These are phyloP conservation scores for Phaffia tasmanica DNA, from an alignment of 768 basidiomycete species.

Conservation along the genomic window DNA sequence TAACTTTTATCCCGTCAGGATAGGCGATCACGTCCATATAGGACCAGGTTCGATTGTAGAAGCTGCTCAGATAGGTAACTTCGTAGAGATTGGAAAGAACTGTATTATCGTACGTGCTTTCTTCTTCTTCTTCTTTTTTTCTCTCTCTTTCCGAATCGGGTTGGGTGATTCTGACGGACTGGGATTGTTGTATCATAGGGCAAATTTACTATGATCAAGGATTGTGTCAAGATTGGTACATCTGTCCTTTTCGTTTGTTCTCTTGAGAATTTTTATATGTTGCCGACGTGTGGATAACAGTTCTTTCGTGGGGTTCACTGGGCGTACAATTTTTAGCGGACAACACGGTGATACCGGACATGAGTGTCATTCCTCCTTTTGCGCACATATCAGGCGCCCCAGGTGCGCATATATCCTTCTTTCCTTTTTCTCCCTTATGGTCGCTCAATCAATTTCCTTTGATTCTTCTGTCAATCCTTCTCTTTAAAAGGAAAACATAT, in stretches of 20 bases:
- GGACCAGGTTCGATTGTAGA: slow-evolving; percentile 81
- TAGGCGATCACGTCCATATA: slow-evolving; percentile 90
- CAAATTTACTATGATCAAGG: slow-evolving; percentile 92
- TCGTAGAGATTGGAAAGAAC: slow-evolving; percentile 89
- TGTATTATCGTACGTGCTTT: slow-evolving; percentile 68
- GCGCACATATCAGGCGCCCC: slow-evolving; percentile 79
- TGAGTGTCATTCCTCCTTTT: slow-evolving; percentile 82
- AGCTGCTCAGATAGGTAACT: slow-evolving; percentile 85
- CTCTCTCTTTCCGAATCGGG: not conserved
- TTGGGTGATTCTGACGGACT: not conserved
- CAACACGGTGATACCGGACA: slow-evolving; percentile 77
- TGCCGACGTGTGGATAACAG: not conserved
- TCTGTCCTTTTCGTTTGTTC: too few relatives aligned
- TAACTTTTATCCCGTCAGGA: slow-evolving; percentile 96
- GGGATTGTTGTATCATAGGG: slow-evolving; percentile 49
- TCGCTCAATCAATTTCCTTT: not conserved
- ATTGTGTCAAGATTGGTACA: slow-evolving; percentile 54
- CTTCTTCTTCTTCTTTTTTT: slow-evolving; percentile 11
- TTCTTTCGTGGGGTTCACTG: not conserved
- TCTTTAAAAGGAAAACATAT: slow-evolving; percentile 56
- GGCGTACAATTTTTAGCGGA: slow-evolving; percentile 50
- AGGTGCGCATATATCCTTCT: slow-evolving; percentile 44
- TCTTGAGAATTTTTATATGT: too few relatives aligned
- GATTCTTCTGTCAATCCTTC: not conserved
- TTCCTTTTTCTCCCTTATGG: not conserved